Conservation (phyloP, 2,329 filamentous ascomycete genomes). For the Sordariomycetes sp. region DNA sequence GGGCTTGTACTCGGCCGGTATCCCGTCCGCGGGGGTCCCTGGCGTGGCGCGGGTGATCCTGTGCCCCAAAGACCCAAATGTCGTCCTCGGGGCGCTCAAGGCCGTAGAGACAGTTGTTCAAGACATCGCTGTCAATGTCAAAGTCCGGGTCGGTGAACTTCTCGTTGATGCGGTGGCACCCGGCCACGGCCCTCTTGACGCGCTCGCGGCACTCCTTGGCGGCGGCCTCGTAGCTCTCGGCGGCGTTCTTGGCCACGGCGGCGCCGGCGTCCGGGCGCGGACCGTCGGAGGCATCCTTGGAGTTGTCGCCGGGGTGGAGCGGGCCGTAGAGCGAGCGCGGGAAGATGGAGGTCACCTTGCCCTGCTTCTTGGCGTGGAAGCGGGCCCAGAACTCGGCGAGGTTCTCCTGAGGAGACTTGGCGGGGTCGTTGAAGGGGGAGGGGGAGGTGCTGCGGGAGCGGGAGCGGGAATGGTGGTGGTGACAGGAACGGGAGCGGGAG, state of each 20-base stretch:
- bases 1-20: slow-evolving; percentile 6
- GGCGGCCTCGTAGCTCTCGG: slow-evolving; percentile 29
- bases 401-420: slow-evolving; percentile 22
- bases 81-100: slow-evolving; percentile 2
- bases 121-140: slow-evolving; percentile 64
- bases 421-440: neutral
- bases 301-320: slow-evolving; percentile 15
- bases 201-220: slow-evolving; percentile 26
- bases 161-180: slow-evolving; percentile 30
- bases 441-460: neutral
- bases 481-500: neutral
- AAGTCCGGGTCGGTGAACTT: slow-evolving; percentile 81
- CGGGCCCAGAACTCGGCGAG: slow-evolving; percentile 29
- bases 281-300: slow-evolving; percentile 13
- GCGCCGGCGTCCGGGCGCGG: slow-evolving; percentile 5
- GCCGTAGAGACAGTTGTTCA: slow-evolving; percentile 24
- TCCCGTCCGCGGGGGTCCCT: slow-evolving; percentile 5
- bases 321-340: slow-evolving; percentile 26
- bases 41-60: neutral
- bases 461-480: neutral
- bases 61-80: slow-evolving; percentile 48
- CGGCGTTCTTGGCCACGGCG: slow-evolving; percentile 23
- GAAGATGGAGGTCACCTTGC: slow-evolving; percentile 33
- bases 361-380: slow-evolving; percentile 27
- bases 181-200: slow-evolving; percentile 25